Evolutionary conservation across 1,284 basidiomycete species (phyloP), one percentile per base, ranked within the genome.

Genomic region (Sanghuangporus baumii): DNA sequence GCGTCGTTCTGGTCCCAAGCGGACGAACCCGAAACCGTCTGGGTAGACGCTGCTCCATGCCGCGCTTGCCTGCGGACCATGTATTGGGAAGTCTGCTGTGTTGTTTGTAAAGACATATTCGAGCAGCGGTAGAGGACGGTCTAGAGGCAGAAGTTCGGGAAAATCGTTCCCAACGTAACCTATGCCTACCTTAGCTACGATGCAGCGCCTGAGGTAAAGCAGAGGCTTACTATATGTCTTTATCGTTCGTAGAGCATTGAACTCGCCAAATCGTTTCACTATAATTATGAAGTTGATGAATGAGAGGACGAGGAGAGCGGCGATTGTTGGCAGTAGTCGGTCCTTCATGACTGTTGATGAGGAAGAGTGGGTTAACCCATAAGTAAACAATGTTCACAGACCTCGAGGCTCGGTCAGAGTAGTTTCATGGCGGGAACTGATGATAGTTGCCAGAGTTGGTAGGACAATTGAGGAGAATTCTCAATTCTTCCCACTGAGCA

Each of bases 161-260:
- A 55, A 61, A 52, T 61, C 60, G 41, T 61, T 61, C 23, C 60
- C 60, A 18, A 55, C 52, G 14, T 61, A 61, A 23, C 38, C 46
- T 51, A 26, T 60, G 11, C 92, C 20, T 20, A 26, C 52, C 14
- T 54, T 37, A 54, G 52, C 36, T n/a, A 54, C 9, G 2, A 2
- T 2, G 6, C 16, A 1, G n/a, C 8, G 14, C 8, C 20, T 26
- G 47, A 23, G 23, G 3, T 37, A 9, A 48, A 23, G 54, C 1
- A 26, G 31, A 6, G 16, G 57, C 62, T 16, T 5, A 64, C 62
- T 60, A 46, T 64, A 64, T 41, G 43, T 60, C 37, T 57, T 34
- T 16, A 48, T 26, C 16, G 38, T 64, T 43, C 31, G 26, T 2
- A 57, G 55, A 3, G 36, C 54, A 16, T 43, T 55, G 41, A 60